Evolutionary conservation across 2,329 filamentous ascomycete species (phyloP).

Genomic region (Coccinonectria pachysandricola): DNA sequence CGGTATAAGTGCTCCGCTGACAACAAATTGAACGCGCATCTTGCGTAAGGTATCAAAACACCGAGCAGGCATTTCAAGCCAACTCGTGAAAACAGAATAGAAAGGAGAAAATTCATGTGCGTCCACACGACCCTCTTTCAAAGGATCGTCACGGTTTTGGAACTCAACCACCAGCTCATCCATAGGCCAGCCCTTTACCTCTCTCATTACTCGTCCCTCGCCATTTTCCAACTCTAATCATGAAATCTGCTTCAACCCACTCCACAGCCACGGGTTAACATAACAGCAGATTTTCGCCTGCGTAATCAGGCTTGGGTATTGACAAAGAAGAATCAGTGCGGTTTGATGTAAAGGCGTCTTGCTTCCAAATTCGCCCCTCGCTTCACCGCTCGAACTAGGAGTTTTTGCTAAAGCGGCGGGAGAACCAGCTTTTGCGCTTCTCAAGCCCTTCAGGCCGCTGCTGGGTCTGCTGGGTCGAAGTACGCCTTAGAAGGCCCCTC

Average conservation of each 20-base stretch:
- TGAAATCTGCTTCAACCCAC: too few species aligned
- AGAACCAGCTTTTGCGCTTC: constrained; percentile 87
- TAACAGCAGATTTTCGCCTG: constrained; percentile 5
- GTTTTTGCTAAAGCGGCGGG: constrained; percentile 65
- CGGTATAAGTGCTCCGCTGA: constrained; percentile 5
- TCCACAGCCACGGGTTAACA: too few species aligned
- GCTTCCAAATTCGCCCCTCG: too few species aligned
- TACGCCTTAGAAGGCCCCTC: constrained; percentile 18
- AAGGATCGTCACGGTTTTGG: constrained; percentile 2
- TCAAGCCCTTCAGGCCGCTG: constrained; percentile 31
- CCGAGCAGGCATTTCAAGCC: background rate
- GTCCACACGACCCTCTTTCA: background rate
- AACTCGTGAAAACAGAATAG: background rate
- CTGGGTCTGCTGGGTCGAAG: constrained; percentile 17
- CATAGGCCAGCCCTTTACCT: too few species aligned
- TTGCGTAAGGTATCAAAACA: too few species aligned
- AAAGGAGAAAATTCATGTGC: background rate
- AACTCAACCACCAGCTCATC: background rate
- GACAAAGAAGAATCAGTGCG: constrained; percentile 16
- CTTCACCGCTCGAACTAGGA: constrained; percentile 10
- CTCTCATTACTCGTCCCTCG: constrained; percentile 4
- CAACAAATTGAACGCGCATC: constrained; percentile 3
- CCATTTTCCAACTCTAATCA: too few species aligned
- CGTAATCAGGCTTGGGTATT: constrained; percentile 14
- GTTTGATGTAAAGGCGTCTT: constrained; percentile 5